Evolutionary conservation across 2,329 filamentous ascomycete species (phyloP).

Genomic region (Cladophialophora yegresii): DNA sequence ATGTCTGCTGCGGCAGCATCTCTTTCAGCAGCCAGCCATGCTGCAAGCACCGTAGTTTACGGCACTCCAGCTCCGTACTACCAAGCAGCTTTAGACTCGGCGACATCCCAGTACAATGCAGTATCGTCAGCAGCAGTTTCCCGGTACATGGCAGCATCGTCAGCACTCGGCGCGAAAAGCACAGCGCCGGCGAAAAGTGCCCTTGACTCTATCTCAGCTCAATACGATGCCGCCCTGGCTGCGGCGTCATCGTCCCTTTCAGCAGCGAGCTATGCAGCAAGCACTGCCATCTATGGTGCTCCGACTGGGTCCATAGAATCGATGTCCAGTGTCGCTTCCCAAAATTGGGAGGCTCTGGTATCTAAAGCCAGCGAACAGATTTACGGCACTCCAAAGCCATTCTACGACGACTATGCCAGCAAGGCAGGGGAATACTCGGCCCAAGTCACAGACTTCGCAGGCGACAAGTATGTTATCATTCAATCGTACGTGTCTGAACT

Average conservation of each 20-base stretch:
- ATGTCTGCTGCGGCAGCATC: slow-evolving; percentile 50
- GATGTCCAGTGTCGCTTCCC: slow-evolving; percentile 57
- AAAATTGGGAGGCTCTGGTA: slow-evolving; percentile 65
- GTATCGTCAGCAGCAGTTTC: slow-evolving; percentile 46
- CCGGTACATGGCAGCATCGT: slow-evolving; percentile 46
- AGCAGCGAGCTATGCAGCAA: slow-evolving; percentile 45
- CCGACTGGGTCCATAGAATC: slow-evolving; percentile 49
- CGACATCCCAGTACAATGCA: slow-evolving; percentile 43
- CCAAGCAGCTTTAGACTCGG: slow-evolving; percentile 42
- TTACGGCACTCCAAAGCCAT: slow-evolving; percentile 65
- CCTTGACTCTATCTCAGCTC: slow-evolving; percentile 50
- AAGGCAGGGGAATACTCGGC: slow-evolving; percentile 53
- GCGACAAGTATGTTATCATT: slow-evolving; percentile 68
- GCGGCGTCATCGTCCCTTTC: slow-evolving; percentile 49
- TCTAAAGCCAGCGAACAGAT: slow-evolving; percentile 68
- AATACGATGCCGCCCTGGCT: slow-evolving; percentile 49
- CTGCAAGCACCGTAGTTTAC: slow-evolving; percentile 45
- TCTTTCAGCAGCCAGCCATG: slow-evolving; percentile 42
- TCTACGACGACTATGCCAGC: slow-evolving; percentile 27
- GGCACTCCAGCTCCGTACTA: slow-evolving; percentile 41
- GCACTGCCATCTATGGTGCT: slow-evolving; percentile 50
- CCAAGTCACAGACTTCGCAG: slow-evolving; percentile 62
- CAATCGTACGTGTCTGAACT: slow-evolving; percentile 75
- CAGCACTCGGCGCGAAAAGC: slow-evolving; percentile 41
- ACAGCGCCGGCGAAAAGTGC: slow-evolving; percentile 45